Base-by-base conservation (phyloP, 2,329 filamentous ascomycete species). In the Calonectria pseudoturangicola region DNA sequence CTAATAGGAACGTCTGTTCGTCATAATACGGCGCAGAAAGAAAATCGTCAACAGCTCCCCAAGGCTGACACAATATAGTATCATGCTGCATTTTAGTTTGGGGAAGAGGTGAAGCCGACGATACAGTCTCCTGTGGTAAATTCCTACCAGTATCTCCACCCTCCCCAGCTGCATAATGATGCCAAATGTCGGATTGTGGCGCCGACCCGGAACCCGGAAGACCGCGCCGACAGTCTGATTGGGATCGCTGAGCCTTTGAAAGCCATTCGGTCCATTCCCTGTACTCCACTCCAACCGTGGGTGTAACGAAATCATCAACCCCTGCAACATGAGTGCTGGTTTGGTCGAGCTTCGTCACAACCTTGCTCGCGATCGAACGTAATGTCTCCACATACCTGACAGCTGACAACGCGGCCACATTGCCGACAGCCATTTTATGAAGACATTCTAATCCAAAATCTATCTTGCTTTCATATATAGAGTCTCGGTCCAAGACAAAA, bases 401-500 rank as follows among this genome's bases (percentile, higher is more conserved):
- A 4, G 77, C 78, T 39, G 75, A 73, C 25, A 56, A 75, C 16
- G 76, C 75, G 9, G 71, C 66, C 41, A 78, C 72, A 58, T 83
- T 84, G 0, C 81, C 82, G 7, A 76, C 75, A 0, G 83, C 79
- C 82, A 84, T 84, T 18, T 70, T 78, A 1, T 77, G 73, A 2
- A 84, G 79, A 54, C 81, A 83, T 6, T 79, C 76, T 5, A 84
- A 39, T 0, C 82, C 83, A 50, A 84, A 82, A 0, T 58, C 66
- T 1, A 83, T 80, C 28, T 78, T 72, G 4, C 73, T 60, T 7
- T 81, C 76, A 30, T 83, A 84, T 6, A 73, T 77, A 0, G 80
- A 77, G 66, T 84, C 82, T 2, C 81, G 76, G 16, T 83, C 80
- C 7, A 83, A 66, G 21, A 84, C 82, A 0, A 83, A 82, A 4